Conservation (phyloP, 352 stramenopile species). For the Pythium utonaiense region DNA sequence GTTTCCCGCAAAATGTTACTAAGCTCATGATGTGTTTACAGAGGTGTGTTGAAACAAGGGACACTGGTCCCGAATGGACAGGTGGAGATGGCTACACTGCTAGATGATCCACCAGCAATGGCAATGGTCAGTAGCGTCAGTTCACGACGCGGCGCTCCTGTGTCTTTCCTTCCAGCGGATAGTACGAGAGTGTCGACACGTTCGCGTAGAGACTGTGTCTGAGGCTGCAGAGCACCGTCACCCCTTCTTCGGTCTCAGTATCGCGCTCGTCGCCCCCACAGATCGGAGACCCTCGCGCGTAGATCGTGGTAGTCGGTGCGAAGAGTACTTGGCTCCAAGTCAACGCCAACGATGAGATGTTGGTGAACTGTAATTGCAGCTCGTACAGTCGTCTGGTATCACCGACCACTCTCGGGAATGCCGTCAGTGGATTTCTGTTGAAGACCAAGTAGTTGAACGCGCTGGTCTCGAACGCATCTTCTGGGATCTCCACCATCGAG, state of each 20-base stretch:
- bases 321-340: background rate
- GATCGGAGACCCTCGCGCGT: background rate
- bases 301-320: background rate
- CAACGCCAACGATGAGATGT: background rate
- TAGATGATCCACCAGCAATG: background rate
- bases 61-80: background rate
- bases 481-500: conserved; percentile 5
- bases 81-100: background rate
- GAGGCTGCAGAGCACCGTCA: background rate
- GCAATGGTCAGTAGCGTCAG: background rate
- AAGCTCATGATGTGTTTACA: background rate
- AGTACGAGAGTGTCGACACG: background rate
- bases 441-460: conserved; percentile 2
- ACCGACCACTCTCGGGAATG: background rate
- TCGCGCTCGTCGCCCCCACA: conserved; percentile 1
- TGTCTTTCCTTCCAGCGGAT: background rate
- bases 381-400: background rate
- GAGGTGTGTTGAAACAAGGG: background rate
- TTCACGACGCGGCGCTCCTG: background rate
- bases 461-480: background rate
- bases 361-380: conserved; percentile 7
- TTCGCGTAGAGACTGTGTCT: too few relatives aligned
- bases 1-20: background rate
- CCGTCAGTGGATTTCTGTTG: conserved; percentile 4
- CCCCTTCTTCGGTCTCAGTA: background rate